These are phyloP conservation scores for Diaporthe sp. DNA, from an alignment of 2,329 filamentous ascomycete genomes.

Conservation along the genomic window DNA sequence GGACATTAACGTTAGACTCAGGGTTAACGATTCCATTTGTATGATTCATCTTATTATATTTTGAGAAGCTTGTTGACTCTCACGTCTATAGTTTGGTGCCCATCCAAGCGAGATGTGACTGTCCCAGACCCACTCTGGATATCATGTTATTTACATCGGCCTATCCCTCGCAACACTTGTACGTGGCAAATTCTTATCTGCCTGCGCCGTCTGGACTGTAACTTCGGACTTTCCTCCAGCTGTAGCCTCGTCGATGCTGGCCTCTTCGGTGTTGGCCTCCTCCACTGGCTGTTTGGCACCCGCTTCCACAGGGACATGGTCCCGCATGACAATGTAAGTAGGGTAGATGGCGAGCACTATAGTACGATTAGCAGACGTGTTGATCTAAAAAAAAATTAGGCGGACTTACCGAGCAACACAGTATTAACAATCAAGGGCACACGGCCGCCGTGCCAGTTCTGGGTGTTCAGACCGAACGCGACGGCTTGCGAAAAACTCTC, in stretches of 20 bases:
- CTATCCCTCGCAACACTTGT: conserved; percentile 6
- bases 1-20: too few relatives aligned
- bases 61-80: too few relatives aligned
- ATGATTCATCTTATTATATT: too few relatives aligned
- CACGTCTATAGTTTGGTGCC: too few relatives aligned
- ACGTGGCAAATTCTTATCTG: background rate
- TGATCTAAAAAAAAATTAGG: background rate
- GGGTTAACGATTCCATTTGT: accelerated
- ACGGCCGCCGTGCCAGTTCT: conserved; percentile 38
- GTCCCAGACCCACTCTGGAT: too few relatives aligned
- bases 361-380: background rate
- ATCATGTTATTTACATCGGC: background rate
- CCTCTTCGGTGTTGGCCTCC: background rate
- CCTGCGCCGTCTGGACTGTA: background rate
- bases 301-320: background rate
- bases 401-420: background rate
- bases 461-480: conserved; percentile 55
- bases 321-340: conserved; percentile 18
- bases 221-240: background rate
- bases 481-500: conserved; percentile 58
- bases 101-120: too few relatives aligned
- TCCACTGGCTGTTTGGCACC: background rate
- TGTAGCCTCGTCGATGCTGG: background rate
- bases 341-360: background rate
- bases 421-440: conserved; percentile 39